Base-by-base conservation (phyloP, 805 yeast genomes). In the fission yeast (Schizosaccharomyces pombe) region DNA sequence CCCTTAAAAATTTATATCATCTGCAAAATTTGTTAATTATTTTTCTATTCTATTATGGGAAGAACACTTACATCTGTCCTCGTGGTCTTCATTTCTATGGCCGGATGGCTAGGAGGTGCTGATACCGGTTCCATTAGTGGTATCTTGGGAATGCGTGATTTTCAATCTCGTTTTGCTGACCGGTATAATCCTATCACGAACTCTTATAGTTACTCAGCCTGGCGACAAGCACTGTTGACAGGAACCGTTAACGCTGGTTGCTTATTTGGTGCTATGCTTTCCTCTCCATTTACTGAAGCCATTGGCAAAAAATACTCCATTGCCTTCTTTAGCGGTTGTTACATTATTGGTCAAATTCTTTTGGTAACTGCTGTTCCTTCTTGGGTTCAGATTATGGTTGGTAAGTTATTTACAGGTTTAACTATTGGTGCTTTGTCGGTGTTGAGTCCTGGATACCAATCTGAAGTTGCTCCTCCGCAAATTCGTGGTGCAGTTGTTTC, bases 391-490 rank as follows among this genome's bases (percentile, higher is more conserved):
- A 14, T 34, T 16, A 16, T 34, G 52, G 61, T 56, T 39, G 89
- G 89, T 1, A 70, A 89, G 56, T 70, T 75, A 31, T 63, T 79
- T 32, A 74, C 82, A 14, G 87, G 87, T 14, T 60, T 79, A 29
- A 85, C 82, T 9, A 78, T 82, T 26, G 91, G 91, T 14, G 74
- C 75, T 30, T 80, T 82, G 4, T 75, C 86, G 0, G 82, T 80
- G 60, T 70, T 79, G 40, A 77, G 79, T 2, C n/a, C n/a, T n/a
- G n/a, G n/a, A n/a, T n/a, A n/a, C n/a, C n/a, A n/a, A n/a, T n/a
- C n/a, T n/a, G n/a, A n/a, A n/a, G n/a, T n/a, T n/a, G n/a, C n/a
- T n/a, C n/a, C n/a, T n/a, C n/a, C n/a, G n/a, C n/a, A n/a, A 73
- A 69, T 59, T 65, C 71, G 58, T 79, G 76, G 64, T n/a, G n/a